Evolutionary conservation across 208 protist genomes (phyloP), one percentile per base, ranked within the genome.

Genomic region (Trypanosoma rangeli): DNA sequence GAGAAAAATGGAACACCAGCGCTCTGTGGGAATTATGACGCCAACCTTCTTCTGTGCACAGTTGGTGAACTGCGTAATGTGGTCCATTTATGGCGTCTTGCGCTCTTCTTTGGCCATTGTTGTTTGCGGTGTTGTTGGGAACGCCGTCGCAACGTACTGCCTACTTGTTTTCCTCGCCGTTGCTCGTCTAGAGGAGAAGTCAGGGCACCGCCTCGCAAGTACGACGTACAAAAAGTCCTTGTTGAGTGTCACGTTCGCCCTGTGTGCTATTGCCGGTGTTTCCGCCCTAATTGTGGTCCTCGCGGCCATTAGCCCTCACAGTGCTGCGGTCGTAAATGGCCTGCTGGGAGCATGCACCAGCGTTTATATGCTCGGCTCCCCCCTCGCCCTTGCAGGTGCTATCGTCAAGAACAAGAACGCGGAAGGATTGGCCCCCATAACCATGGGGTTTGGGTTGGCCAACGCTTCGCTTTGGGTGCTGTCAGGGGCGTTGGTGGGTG

Each of bases 11-110:
- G 68, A 71, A 48, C 65, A 66, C 56, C 65, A 63, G 15, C 70
- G 70, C 5, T 80, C 78, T 46, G 62, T 88, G 20, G 82, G 85
- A 22, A 58, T 80, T 35, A 80, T 84, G 72, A 85, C 79, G 20
- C 83, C 85, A 64, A 84, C 76, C 22, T 91, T 85, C 55, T 91
- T 91, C 61, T 84, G 77, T 39, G 85, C 85, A n/a, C 80, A 85
- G 70, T 75, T 84, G 31, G 62, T 82, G 24, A 91, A 88, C 70
- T 91, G 80, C 29, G 71, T 69, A 33, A 74, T 91, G 52, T 91
- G 85, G 83, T 69, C 80, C 42, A 74, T 88, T 76, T 91, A 88
- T 69, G 82, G 82, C 37, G 78, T 83, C 5, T 63, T 80, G 62
- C 68, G 8, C 74, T 88, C 15, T 82, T 88, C 49, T n/a, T n/a